Base-by-base conservation (phyloP, 140 eudicot species). In the Ambrosia hybrid region DNA sequence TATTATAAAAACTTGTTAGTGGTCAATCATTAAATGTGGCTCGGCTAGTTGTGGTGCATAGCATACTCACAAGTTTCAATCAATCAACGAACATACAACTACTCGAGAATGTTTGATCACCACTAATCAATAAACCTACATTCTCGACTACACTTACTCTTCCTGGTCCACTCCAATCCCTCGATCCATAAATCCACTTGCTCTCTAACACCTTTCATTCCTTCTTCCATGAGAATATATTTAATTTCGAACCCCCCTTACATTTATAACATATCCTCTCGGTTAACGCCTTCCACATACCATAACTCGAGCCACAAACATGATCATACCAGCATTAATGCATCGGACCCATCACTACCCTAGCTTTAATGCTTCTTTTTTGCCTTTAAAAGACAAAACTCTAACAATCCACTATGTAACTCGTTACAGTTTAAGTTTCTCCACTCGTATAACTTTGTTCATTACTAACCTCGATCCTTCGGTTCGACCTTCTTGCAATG, bases 261-360 rank as follows among this genome's bases (percentile, higher is more conserved):
- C 83, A 73, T 79, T 79, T 79, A 79, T 57, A 79, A 21, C 70
- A 79, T n/a, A 79, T 49, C 78, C 51, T 57, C 69, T 49, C 53
- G 60, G 11, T 78, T 52, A 71, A 52, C 51, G 38, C 16, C 60
- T 34, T 67, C 53, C 69, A 30, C 34, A 62, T 72, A 46, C 2
- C 57, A 66, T n/a, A 72, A 72, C 12, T 72, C 64, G 9, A 78
- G 55, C 77, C 81, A 77, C 79, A 74, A 52, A 67, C 46, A 26
- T 12, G 37, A 71, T 78, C 73, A 43, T 63, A 78, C 63, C 68
- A 46, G 2, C 81, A 70, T 58, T 62, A 63, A 71, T 72, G 58
- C 55, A 68, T 2, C 70, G 74, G 78, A 78, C 82, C 82, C 82
- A 48, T 72, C 17, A 56, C 15, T 51, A 2, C 67, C 33, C 52